These are phyloP conservation scores for Rhizomucor pusillus DNA, from an alignment of 371 early-diverging fungal species.

Conservation along the genomic window DNA sequence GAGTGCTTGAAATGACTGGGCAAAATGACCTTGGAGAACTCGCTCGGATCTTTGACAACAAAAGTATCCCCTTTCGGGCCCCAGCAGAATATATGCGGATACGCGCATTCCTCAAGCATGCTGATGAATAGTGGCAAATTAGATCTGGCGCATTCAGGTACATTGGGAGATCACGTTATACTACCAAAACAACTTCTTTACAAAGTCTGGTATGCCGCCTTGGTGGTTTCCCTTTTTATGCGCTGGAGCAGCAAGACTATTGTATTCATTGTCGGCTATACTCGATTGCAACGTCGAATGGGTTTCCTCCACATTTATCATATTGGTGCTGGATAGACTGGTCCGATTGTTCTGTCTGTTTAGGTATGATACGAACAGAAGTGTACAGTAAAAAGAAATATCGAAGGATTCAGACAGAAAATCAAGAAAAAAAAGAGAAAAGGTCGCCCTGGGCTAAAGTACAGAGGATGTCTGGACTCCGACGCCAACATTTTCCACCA, in stretches of 20 bases:
- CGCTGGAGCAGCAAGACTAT: no score
- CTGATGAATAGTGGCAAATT: constrained; percentile 21
- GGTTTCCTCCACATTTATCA: no score
- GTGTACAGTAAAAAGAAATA: no score
- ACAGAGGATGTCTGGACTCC: no score
- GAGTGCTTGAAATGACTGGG: constrained; percentile 91
- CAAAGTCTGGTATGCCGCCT: constrained; percentile 43
- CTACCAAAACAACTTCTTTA: constrained; percentile 48
- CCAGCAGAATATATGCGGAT: constrained; percentile 74
- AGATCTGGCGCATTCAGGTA: neutral
- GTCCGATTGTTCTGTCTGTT: no score
- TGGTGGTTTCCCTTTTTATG: neutral
- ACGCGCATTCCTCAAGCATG: constrained; percentile 68
- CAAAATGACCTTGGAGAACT: constrained; percentile 70
- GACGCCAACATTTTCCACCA: no score
- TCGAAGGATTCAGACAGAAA: no score
- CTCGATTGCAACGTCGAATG: no score
- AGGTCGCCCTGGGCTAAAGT: no score
- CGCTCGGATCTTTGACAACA: constrained; percentile 76
- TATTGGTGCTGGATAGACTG: no score
- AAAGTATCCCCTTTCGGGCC: constrained; percentile 75
- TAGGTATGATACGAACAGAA: no score
- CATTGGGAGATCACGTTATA: neutral
- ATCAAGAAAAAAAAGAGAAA: no score
- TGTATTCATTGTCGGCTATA: neutral